phyloP scores from a whole-genome alignment of 129 eudicot genomes.

The Lactuca sativa region DNA sequence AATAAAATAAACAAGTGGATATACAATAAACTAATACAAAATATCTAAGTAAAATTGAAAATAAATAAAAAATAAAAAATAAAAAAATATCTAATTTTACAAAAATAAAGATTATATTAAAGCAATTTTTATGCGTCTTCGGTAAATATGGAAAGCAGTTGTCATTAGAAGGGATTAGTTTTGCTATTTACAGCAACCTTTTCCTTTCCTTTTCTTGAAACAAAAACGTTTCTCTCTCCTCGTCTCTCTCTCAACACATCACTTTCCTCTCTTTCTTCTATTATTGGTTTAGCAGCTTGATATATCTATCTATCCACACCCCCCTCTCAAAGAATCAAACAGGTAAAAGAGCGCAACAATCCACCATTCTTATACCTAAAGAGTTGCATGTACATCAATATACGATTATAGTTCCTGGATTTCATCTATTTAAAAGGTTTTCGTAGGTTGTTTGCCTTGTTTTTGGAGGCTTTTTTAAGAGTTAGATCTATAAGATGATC shows the following conservation, averaged over 20 bases:
- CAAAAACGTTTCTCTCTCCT: neutral
- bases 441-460: neutral
- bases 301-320: neutral
- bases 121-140: too few relatives aligned
- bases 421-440: slow-evolving; percentile 5
- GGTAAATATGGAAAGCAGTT: too few relatives aligned
- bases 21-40: too few relatives aligned
- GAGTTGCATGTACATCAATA: neutral
- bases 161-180: neutral
- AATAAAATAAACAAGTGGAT: too few relatives aligned
- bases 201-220: slow-evolving; percentile 5
- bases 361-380: neutral
- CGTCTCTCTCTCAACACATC: too few relatives aligned
- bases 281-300: slow-evolving; percentile 16
- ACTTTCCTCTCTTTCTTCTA: slow-evolving; percentile 16
- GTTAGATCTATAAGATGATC: neutral
- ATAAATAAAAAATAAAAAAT: too few relatives aligned
- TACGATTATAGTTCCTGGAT: neutral
- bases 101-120: too few relatives aligned
- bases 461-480: neutral
- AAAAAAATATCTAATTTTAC: too few relatives aligned
- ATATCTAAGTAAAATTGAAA: too few relatives aligned
- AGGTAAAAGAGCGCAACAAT: slow-evolving; percentile 18
- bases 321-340: neutral
- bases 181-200: slow-evolving; percentile 16